These are phyloP conservation scores for Starmerella etchellsii DNA, from an alignment of 805 yeast species.

Conservation along the genomic window DNA sequence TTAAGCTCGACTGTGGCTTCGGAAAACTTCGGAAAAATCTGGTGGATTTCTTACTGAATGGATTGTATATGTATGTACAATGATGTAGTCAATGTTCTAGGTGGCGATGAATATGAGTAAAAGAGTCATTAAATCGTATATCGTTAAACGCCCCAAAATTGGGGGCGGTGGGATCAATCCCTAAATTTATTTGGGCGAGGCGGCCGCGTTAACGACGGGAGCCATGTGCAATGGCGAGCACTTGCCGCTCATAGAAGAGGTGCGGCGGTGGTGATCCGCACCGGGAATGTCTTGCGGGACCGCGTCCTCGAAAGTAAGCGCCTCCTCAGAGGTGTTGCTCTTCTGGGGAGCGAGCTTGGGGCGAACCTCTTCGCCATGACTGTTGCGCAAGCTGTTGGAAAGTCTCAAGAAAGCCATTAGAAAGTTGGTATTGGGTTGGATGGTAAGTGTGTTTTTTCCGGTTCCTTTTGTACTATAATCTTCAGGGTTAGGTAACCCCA, in stretches of 20 bases:
- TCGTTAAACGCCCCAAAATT: no score
- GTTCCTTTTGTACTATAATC: no score
- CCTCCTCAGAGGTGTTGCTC: neutral
- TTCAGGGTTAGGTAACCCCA: no score
- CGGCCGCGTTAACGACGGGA: slow-evolving; percentile 1
- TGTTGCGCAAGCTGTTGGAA: slow-evolving; percentile 13
- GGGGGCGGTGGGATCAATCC: no score
- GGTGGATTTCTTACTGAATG: no score
- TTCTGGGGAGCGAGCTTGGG: slow-evolving; percentile 8
- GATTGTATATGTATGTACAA: neutral
- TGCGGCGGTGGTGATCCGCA: slow-evolving; percentile 10
- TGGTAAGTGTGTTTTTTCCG: no score
- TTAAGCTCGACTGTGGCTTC: no score
- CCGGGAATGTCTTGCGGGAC: neutral
- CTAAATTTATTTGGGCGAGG: no score
- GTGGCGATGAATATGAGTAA: neutral
- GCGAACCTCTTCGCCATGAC: slow-evolving; percentile 15
- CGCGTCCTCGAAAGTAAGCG: slow-evolving; percentile 2
- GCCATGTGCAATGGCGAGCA: slow-evolving; percentile 15
- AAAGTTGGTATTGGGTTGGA: neutral
- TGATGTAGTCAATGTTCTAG: neutral
- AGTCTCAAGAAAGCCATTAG: slow-evolving; percentile 14
- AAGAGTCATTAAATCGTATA: no score
- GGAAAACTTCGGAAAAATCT: no score
- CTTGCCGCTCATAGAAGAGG: slow-evolving; percentile 20